These are phyloP conservation scores for Kwoniella sp. DNA, from an alignment of 768 basidiomycete genomes.

Conservation along the genomic window DNA sequence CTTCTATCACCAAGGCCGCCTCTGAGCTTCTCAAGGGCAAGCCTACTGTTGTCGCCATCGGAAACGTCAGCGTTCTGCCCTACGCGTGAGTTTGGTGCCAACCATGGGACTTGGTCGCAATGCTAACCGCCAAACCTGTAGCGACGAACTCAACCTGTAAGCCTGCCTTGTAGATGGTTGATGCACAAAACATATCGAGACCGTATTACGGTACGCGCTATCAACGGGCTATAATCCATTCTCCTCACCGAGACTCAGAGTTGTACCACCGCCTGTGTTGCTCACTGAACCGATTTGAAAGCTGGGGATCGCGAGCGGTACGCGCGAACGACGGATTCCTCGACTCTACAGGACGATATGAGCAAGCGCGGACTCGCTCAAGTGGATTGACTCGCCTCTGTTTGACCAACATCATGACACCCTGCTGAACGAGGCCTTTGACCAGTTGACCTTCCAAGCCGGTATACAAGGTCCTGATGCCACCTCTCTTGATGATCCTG, in stretches of 20 bases:
- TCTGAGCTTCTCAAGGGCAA: conserved; percentile 65
- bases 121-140: conserved; percentile 10
- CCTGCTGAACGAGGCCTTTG: conserved; percentile 42
- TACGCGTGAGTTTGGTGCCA: conserved; percentile 54
- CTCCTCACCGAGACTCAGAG: not conserved
- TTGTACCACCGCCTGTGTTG: not conserved
- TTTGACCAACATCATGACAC: conserved; percentile 44
- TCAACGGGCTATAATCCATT: not conserved
- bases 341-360: conserved; percentile 19
- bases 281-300: not conserved
- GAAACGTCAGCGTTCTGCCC: conserved; percentile 70
- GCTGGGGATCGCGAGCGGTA: conserved; percentile 13
- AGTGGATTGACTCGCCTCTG: conserved; percentile 27
- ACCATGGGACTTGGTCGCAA: not conserved
- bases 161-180: conserved; percentile 6
- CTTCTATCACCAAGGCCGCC: conserved; percentile 66
- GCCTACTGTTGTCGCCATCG: conserved; percentile 83
- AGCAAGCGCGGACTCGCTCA: not conserved
- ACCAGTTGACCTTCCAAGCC: conserved; percentile 38
- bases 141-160: conserved; percentile 46
- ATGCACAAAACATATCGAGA: conserved; percentile 8
- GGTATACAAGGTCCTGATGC: conserved; percentile 29
- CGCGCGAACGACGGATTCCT: conserved; percentile 23
- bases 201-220: not conserved
- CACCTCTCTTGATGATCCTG: conserved; percentile 16